Evolutionary conservation across 805 yeast genomes (phyloP), one percentile per base, ranked within the genome.

Genomic region (Yamadazyma insecticola): DNA sequence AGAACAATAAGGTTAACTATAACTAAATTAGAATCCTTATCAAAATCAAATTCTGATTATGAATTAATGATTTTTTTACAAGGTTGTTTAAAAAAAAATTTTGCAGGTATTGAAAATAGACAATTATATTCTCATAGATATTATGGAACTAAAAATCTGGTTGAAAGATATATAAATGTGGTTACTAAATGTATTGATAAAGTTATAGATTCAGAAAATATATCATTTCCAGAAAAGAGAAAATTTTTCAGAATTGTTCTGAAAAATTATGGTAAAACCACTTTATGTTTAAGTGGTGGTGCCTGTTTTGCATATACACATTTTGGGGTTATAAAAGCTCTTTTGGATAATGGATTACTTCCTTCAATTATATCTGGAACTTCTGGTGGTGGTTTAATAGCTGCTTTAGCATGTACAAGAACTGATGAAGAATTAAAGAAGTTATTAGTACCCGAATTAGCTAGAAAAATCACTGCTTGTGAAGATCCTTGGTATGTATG

Each of bases 261-360:
- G 53, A 72, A 73, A 47, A 81, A 81, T 49, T 78, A 72, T 49
- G 94, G 94, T 6, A 73, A 72, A 36, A 66, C 87, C 0, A 88
- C 90, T 0, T 57, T 83, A 11, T 78, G 86, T 40, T 61, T 83
- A 16, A 73, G 82, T 34, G 92, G 94, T 3, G 94, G 92, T 15
- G 94, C 88, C 1, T 73, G 83, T 18, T 84, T 83, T 52, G 76
- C 89, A 1, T 79, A 81, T 43, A 75, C 78, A 19, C 94, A 83
- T 53, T 78, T 81, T 55, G 94, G 94, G 2, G 74, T 83, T 3
- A 68, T 82, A 16, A 78, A 78, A 40, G 89, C 88, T 0, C 53
- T 84, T 23, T 55, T 82, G 4, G 88, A 84, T 36, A 71, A 72
- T 35, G 81, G 78, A 49, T 55, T 74, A 29, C 57, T 83, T 30